Evolutionary conservation across 192 early-diverging fungal genomes (phyloP).

Genomic region (Radiomyces spectabilis): DNA sequence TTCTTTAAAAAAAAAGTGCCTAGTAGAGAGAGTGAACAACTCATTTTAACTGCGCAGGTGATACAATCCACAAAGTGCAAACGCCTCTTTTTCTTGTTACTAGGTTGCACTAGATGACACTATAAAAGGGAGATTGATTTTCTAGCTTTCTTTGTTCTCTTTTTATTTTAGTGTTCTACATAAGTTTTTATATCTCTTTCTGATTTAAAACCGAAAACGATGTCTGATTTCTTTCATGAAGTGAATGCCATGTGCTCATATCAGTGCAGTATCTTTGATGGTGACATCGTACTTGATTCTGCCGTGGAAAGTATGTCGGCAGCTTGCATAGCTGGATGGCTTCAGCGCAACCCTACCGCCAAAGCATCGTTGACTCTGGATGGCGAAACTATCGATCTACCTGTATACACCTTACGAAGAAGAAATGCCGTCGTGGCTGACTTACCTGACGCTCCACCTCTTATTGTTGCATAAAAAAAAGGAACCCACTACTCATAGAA

Average conservation of each 20-base stretch:
- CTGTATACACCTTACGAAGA: slow-evolving; percentile 19
- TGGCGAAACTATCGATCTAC: slow-evolving; percentile 12
- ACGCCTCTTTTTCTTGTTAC: no score
- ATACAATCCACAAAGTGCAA: no score
- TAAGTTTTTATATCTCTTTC: background rate
- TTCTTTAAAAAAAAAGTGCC: no score
- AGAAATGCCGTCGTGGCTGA: slow-evolving; percentile 22
- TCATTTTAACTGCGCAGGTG: no score
- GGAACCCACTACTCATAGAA: no score
- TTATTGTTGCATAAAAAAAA: no score
- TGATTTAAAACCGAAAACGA: background rate
- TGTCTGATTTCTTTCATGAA: background rate
- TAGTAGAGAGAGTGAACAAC: no score
- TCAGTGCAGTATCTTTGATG: slow-evolving; percentile 4
- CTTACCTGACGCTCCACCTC: slow-evolving; percentile 17
- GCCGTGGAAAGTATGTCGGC: slow-evolving; percentile 6
- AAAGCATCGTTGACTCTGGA: slow-evolving; percentile 8
- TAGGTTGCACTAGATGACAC: no score
- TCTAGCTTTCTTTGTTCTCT: background rate
- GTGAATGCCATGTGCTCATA: no score
- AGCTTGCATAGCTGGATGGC: slow-evolving; percentile 9
- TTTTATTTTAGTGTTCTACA: background rate
- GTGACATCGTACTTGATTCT: background rate
- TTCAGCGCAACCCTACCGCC: slow-evolving; percentile 6
- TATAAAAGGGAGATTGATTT: no score